A percentile compares a stretch with the other conserved stretches of the same genome.
These are phyloP conservation scores for Seiridium unicorne DNA, from an alignment of 2,329 filamentous ascomycete species.

Conservation along the genomic window DNA sequence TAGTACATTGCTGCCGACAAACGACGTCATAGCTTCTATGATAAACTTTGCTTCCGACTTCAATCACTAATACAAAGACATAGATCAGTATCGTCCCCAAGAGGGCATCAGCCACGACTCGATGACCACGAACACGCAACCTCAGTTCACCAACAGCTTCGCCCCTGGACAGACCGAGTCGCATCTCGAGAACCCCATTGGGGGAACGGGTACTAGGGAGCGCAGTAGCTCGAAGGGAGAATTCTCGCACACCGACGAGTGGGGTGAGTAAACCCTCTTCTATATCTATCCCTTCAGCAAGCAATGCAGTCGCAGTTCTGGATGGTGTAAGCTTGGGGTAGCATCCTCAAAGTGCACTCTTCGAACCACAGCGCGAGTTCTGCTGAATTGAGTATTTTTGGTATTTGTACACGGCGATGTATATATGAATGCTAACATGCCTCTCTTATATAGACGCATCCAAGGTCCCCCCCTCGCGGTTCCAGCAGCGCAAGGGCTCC, in stretches of 20 bases:
- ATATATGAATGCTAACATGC: background rate
- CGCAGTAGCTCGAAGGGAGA: slow-evolving; percentile 23
- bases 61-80: background rate
- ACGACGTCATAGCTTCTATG: too few relatives aligned
- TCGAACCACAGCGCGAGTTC: too few relatives aligned
- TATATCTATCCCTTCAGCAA: background rate
- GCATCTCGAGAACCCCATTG: background rate
- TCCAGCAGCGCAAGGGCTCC: slow-evolving; percentile 68
- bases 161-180: background rate
- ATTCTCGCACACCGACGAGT: slow-evolving; percentile 39
- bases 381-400: too few relatives aligned
- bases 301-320: too few relatives aligned
- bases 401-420: background rate
- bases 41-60: background rate
- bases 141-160: slow-evolving; percentile 12
- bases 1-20: background rate
- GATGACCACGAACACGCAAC: background rate
- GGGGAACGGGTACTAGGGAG: slow-evolving; percentile 26
- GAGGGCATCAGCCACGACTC: background rate
- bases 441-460: slow-evolving; percentile 49
- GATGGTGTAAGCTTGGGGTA: too few relatives aligned
- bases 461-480: slow-evolving; percentile 65
- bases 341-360: too few relatives aligned
- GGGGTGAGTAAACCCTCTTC: slow-evolving; percentile 36
- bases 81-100: slow-evolving; percentile 5